Base-by-base conservation (phyloP, 352 stramenopile species). In the Globisporangium lucens region DNA sequence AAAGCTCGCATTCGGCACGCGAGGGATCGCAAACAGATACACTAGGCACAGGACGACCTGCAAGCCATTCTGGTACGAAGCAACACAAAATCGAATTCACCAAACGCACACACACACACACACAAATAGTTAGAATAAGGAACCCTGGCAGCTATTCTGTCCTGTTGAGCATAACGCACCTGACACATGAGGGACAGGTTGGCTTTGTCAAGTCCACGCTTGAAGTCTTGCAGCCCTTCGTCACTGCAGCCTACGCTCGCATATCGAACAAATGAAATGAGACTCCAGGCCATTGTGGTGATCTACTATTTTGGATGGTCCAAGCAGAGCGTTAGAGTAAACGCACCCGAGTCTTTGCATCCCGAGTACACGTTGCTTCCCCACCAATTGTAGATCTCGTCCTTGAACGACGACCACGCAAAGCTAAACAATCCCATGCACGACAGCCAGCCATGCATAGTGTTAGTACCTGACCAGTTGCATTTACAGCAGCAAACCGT, bases 371-470 rank as follows among this genome's bases (percentile, higher is more conserved):
- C 85, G 57, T 89, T 78, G 15, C 75, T 76, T 6, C 79, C 82
- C 85, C 85, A 93, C 85, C 85, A 93, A 47, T 79, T 76, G 66
- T 85, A 93, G 47, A 82, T 81, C 65, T 90, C 80, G 63, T 89
- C 80, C 51, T 83, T 82, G 33, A 93, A 93, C n/a, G 82, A 76
- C 22, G 76, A 79, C 83, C 83, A 93, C 10, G 83, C 83, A 47
- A 89, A 91, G 68, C 81, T 89, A 49, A 46, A 3, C 30, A 58
- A 22, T 53, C 52, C 1, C 22, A 68, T 10, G 27, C 4, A 29
- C 15, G 4, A 12, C 41, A 38, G 4, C 27, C 8, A 4, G n/a
- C 6, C n/a, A 33, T 5, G 30, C 30, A 6, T 6, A 58, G 3
- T 61, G 53, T 58, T 13, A 41, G 35, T 38, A 22, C 1, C 53